Evolutionary conservation across 2,329 filamentous ascomycete genomes (phyloP).

Genomic region (Pseudonectria buxi): DNA sequence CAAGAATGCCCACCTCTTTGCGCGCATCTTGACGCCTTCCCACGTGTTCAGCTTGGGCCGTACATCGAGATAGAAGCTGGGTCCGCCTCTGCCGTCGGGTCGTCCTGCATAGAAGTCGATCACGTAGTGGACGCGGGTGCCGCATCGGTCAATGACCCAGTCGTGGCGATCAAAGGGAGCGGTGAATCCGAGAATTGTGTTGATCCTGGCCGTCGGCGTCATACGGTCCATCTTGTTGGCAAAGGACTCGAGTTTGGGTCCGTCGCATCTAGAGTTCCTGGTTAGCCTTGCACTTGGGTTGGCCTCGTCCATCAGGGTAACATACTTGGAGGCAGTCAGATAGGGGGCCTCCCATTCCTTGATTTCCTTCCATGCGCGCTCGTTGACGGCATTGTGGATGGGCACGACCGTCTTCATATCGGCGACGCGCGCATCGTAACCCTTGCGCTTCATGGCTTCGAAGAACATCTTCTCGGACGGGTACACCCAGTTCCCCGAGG

Average conservation of each 20-base stretch:
- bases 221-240: constrained; percentile 62
- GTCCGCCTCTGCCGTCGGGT: constrained; percentile 30
- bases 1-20: constrained; percentile 43
- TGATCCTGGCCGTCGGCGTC: constrained; percentile 77
- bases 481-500: constrained; percentile 90
- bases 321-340: constrained; percentile 48
- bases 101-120: constrained; percentile 94
- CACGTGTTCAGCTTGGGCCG: constrained; percentile 61
- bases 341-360: constrained; percentile 77
- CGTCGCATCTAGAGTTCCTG: constrained; percentile 47
- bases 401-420: constrained; percentile 92
- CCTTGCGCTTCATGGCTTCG: constrained; percentile 90
- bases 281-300: constrained; percentile 6
- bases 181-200: constrained; percentile 80
- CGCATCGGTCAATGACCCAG: constrained; percentile 93
- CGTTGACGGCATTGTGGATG: constrained; percentile 98
- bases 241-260: constrained; percentile 79
- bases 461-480: constrained; percentile 98
- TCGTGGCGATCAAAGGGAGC: constrained; percentile 93
- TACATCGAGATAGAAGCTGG: constrained; percentile 62
- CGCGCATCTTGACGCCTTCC: constrained; percentile 63
- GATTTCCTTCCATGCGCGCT: constrained; percentile 91
- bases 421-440: constrained; percentile 58
- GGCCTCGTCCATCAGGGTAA: constrained; percentile 1
- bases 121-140: constrained; percentile 79